Percentiles rank a stretch among this genome's conserved stretches.
phyloP scores from a whole-genome alignment of 1,139 yeast species.

The Wickerhamiella pararugosa region DNA sequence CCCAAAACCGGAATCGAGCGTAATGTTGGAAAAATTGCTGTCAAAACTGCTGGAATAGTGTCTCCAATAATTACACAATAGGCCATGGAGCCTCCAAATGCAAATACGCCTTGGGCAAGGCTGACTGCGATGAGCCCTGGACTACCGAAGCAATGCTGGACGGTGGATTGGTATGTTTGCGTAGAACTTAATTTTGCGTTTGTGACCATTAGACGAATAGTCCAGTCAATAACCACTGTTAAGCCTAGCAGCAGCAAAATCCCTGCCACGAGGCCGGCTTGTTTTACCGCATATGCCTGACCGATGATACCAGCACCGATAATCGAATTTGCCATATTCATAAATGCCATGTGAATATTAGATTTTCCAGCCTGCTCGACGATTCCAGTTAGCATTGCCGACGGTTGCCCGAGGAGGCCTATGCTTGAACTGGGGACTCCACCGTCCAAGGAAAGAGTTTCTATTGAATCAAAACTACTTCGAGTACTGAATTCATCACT shows the following conservation, averaged over 20 bases:
- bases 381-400: constrained; percentile 13
- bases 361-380: constrained; percentile 28
- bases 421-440: constrained; percentile 4
- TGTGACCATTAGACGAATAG: constrained; percentile 57
- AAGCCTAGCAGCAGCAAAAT: constrained; percentile 42
- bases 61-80: constrained; percentile 92
- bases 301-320: constrained; percentile 94
- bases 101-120: constrained; percentile 71
- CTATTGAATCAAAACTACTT: neutral
- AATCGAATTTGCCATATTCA: constrained; percentile 90
- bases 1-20: constrained; percentile 28
- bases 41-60: constrained; percentile 78
- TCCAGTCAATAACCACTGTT: constrained; percentile 77
- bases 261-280: constrained; percentile 70
- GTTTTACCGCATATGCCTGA: constrained; percentile 75
- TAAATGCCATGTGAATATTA: constrained; percentile 74
- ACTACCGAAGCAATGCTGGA: constrained; percentile 61
- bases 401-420: constrained; percentile 16
- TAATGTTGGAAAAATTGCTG: constrained; percentile 45
- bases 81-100: constrained; percentile 90
- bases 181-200: constrained; percentile 69
- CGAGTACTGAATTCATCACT: too few relatives aligned
- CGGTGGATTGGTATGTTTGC: constrained; percentile 75
- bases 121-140: constrained; percentile 54
- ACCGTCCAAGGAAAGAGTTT: constrained; percentile 6